Percentiles rank a stretch among this genome's conserved stretches.
These are phyloP conservation scores for Vinca minor DNA, from an alignment of 257 asterid species.

Conservation along the genomic window DNA sequence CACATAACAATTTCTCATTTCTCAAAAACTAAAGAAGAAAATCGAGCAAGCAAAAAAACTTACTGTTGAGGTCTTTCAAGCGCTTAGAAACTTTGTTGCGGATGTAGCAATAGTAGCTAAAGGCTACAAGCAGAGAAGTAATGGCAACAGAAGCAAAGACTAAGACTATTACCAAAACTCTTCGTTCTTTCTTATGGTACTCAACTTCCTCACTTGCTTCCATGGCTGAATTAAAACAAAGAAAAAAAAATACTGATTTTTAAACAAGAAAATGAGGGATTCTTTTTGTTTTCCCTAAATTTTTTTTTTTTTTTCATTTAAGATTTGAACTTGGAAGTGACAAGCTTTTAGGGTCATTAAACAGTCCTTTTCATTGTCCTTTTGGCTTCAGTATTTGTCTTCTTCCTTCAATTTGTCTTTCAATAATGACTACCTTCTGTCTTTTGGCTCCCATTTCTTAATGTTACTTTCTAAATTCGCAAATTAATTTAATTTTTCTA, in stretches of 20 bases:
- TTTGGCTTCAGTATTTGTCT: constrained; percentile 18
- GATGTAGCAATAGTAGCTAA: constrained; percentile 69
- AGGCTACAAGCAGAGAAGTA: constrained; percentile 50
- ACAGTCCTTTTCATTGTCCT: constrained; percentile 9
- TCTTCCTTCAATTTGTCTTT: no score
- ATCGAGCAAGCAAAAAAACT: neutral
- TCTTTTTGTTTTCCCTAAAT: neutral
- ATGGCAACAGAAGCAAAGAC: constrained; percentile 54
- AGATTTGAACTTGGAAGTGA: constrained; percentile 12
- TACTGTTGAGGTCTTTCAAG: constrained; percentile 40
- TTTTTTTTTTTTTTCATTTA: neutral
- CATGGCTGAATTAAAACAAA: constrained; percentile 21
- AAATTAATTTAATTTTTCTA: no score
- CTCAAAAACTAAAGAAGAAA: neutral
- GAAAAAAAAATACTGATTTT: neutral
- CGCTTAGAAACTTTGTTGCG: constrained; percentile 58
- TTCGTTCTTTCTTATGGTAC: constrained; percentile 53
- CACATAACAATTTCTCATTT: neutral
- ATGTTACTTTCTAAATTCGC: no score
- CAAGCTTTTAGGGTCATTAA: constrained; percentile 2
- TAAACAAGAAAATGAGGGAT: neutral
- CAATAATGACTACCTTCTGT: no score
- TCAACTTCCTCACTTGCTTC: constrained; percentile 35
- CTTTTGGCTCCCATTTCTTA: no score
- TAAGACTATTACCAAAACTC: constrained; percentile 38